phyloP scores from a whole-genome alignment of 257 asterid species.

The Solanum tarapatanum region DNA sequence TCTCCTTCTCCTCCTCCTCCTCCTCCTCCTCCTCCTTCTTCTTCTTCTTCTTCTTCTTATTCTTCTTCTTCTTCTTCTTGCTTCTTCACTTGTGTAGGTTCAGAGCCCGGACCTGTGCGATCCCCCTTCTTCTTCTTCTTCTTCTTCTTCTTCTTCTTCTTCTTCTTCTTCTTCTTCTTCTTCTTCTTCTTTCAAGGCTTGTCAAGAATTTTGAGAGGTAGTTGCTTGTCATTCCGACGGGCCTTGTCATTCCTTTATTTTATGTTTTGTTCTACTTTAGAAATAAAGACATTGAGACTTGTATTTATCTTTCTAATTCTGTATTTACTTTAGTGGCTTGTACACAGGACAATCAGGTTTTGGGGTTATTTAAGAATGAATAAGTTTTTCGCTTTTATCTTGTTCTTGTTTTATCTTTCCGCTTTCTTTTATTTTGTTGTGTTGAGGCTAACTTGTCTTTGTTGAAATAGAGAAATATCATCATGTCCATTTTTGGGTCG shows the following conservation, averaged over 20 bases:
- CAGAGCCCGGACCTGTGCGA: too few relatives aligned
- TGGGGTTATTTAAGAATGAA: not conserved
- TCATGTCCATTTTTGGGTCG: not conserved
- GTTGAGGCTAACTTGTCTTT: not conserved
- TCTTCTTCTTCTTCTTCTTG: too few relatives aligned
- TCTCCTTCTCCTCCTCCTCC: too few relatives aligned
- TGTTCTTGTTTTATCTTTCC: not conserved
- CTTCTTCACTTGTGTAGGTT: too few relatives aligned
- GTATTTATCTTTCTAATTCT: not conserved
- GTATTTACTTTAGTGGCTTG: too few relatives aligned
- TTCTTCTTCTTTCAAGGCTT: not conserved
- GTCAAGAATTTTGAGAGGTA: not conserved
- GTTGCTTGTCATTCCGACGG: not conserved
- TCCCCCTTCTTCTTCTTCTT: too few relatives aligned
- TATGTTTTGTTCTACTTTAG: not conserved
- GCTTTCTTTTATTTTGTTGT: not conserved
- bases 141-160: too few relatives aligned
- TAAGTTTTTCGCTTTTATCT: not conserved
- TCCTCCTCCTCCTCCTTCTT: too few relatives aligned
- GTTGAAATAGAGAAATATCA: not conserved
- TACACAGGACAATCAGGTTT: not conserved
- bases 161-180: too few relatives aligned
- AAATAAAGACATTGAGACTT: not conserved
- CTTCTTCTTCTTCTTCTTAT: too few relatives aligned
- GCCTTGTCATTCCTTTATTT: not conserved